phyloP scores from a whole-genome alignment of 306 rosid species.

The Spatholobus suberectus region DNA sequence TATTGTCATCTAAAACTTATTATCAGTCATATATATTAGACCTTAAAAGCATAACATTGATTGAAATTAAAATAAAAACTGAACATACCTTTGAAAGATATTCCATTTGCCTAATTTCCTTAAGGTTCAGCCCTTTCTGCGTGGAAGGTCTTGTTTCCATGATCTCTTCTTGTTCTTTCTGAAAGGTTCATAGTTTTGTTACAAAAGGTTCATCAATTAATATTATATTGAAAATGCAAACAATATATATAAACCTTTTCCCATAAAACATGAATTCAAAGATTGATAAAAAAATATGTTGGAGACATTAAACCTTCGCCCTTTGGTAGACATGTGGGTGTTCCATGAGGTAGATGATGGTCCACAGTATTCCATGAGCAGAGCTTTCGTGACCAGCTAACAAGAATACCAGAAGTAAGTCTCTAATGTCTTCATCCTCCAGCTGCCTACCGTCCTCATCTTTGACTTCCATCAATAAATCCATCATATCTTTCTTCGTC shows the following conservation, averaged over 20 bases:
- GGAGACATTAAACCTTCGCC: slow-evolving; percentile 58
- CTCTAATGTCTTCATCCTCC: slow-evolving; percentile 72
- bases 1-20: not conserved
- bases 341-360: slow-evolving; percentile 59
- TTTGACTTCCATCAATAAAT: slow-evolving; percentile 64
- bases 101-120: slow-evolving; percentile 68
- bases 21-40: not conserved
- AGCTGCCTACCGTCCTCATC: slow-evolving; percentile 65
- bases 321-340: slow-evolving; percentile 53
- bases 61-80: not conserved
- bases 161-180: slow-evolving; percentile 76
- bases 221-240: not conserved
- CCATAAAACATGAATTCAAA: not conserved
- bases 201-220: not conserved
- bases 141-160: slow-evolving; percentile 48
- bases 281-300: not conserved
- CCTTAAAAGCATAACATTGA: not conserved
- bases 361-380: slow-evolving; percentile 80
- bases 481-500: slow-evolving; percentile 61
- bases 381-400: slow-evolving; percentile 92
- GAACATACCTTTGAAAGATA: slow-evolving; percentile 61
- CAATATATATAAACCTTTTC: not conserved
- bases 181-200: not conserved
- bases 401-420: slow-evolving; percentile 69
- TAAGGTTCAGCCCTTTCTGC: slow-evolving; percentile 52